Evolutionary conservation across 352 stramenopile genomes (phyloP), one percentile per base, ranked within the genome.

Genomic region (Thraustochytrium striatum): DNA sequence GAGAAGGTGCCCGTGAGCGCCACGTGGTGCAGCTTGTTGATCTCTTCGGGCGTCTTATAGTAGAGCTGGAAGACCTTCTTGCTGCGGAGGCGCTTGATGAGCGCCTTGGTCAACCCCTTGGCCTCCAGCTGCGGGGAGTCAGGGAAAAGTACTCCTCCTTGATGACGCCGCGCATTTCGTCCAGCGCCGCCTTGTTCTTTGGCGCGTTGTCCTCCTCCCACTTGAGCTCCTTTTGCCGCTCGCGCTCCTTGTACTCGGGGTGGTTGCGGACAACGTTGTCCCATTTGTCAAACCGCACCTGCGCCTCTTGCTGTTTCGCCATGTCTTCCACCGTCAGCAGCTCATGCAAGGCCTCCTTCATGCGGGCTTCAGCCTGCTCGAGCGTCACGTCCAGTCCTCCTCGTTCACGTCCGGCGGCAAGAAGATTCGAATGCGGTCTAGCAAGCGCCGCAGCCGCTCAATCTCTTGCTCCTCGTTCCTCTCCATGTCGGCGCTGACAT

Each of bases 11-110:
- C 78, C 32, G 78, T 86, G 3, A 87, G 69, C 28, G 85, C 84
- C 21, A 80, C 84, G 35, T 84, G 61, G 78, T 87, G 84, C 25
- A 75, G 83, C 52, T 87, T 87, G 2, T 82, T 75, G 44, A 87
- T 82, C 28, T 70, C 36, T 1, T 61, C 61, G 7, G 73, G 19
- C 32, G 69, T 57, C 0, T 62, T 35, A 25, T 81, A 79, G 35
- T 84, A 36, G 30, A 87, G 80, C 68, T 75, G 84, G 8, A 87
- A 57, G 5, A 85, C 79, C 58, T 85, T 75, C 68, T 61, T 39
- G 7, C 16, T 44, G 36, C 39, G 44, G 47, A 75, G 58, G 25
- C 65, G 65, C 21, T 9, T 3, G 8, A 43, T 43, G 25, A 75
- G 65, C 32, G 25, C 11, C 3, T 30, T 30, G 32, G 43, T 75